Evolutionary conservation across 176 grass and related monocot genomes (phyloP).

Genomic region (Lolium multiflorum): DNA sequence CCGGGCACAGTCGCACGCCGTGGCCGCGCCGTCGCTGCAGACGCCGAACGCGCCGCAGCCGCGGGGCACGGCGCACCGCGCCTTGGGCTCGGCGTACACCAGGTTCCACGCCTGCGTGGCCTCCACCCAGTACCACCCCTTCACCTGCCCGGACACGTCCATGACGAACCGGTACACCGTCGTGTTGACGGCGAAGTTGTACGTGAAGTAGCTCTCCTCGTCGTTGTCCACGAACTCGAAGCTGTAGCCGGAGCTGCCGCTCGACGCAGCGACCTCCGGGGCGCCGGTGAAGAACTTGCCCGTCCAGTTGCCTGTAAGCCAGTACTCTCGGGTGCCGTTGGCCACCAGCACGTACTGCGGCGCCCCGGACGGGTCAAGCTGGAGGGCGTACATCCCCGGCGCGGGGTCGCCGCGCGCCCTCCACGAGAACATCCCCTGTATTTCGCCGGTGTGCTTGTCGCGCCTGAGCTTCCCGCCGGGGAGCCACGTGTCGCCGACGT

Average conservation of each 20-base stretch:
- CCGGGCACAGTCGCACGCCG: constrained; percentile 35
- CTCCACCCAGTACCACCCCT: constrained; percentile 52
- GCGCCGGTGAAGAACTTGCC: constrained; percentile 26
- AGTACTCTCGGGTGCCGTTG: constrained; percentile 35
- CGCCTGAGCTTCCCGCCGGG: constrained; percentile 49
- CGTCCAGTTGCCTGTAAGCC: constrained; percentile 44
- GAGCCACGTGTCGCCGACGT: constrained; percentile 55
- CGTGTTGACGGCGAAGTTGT: constrained; percentile 34
- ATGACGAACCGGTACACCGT: constrained; percentile 35
- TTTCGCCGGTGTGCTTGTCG: constrained; percentile 41
- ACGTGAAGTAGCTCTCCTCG: constrained; percentile 48
- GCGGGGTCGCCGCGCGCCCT: constrained; percentile 38
- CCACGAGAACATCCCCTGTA: constrained; percentile 44
- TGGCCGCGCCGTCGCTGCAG: neutral
- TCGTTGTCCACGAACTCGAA: constrained; percentile 40
- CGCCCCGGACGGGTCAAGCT: constrained; percentile 45
- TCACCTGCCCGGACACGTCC: constrained; percentile 44
- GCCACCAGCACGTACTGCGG: constrained; percentile 40
- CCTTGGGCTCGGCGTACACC: constrained; percentile 40
- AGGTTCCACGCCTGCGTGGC: constrained; percentile 31
- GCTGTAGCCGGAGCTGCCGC: constrained; percentile 11
- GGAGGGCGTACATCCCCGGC: constrained; percentile 38
- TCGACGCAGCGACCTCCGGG: constrained; percentile 38
- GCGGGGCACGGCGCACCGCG: constrained; percentile 31
- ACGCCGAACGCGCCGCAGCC: constrained; percentile 51